Percentiles rank a stretch among this genome's conserved stretches.
phyloP scores from a whole-genome alignment of 2,329 filamentous ascomycete genomes.

The Rosellinia necatrix region DNA sequence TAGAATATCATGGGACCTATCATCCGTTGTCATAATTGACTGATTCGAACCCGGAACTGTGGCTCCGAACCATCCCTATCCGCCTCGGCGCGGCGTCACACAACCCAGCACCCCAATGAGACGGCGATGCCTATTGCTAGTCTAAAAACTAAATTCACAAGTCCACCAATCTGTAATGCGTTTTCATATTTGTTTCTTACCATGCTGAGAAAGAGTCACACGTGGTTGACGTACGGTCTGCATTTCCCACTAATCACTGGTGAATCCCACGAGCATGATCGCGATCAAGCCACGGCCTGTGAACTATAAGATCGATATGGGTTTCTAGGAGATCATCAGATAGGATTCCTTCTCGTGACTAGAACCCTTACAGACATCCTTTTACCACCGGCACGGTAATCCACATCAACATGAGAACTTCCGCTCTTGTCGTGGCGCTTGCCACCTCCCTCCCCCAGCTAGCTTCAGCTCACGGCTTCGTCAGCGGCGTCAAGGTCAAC shows the following conservation, averaged over 20 bases:
- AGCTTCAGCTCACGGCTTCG: slow-evolving; percentile 31
- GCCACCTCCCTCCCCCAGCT: slow-evolving; percentile 24
- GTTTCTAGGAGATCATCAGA: background rate
- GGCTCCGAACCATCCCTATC: slow-evolving; percentile 24
- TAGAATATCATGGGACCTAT: slow-evolving; percentile 5
- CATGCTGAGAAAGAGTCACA: background rate
- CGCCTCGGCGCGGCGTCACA: slow-evolving; percentile 27
- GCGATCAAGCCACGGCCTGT: background rate
- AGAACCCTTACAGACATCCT: background rate
- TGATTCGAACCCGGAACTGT: slow-evolving; percentile 11
- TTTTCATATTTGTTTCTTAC: background rate
- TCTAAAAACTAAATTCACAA: background rate
- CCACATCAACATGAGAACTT: slow-evolving; percentile 23
- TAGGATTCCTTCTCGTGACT: background rate
- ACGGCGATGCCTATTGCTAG: background rate
- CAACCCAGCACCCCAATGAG: slow-evolving; percentile 17
- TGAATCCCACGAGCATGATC: background rate
- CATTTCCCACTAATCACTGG: slow-evolving; percentile 22
- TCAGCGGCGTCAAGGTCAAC: slow-evolving; percentile 32
- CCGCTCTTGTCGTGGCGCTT: slow-evolving; percentile 18
- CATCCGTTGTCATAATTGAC: slow-evolving; percentile 9
- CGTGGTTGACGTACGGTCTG: background rate
- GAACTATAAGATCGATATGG: slow-evolving; percentile 1
- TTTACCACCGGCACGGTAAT: background rate
- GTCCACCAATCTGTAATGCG: slow-evolving; percentile 22